phyloP scores from a whole-genome alignment of 768 basidiomycete genomes.

The Asterophora parasitica region DNA sequence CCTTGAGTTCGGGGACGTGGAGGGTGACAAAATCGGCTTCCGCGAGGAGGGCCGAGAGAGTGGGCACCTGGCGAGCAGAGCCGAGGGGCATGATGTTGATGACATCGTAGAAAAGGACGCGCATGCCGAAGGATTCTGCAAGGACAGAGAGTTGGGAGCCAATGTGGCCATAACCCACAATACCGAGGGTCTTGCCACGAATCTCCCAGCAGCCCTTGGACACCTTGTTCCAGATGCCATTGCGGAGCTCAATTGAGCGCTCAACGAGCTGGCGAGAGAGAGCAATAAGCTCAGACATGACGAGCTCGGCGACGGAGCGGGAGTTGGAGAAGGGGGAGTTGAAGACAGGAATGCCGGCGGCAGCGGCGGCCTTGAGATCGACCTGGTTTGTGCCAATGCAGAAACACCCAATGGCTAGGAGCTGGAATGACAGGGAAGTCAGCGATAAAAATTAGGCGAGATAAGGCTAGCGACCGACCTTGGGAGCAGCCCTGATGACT shows the following conservation, averaged over 20 bases:
- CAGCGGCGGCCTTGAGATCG: constrained; percentile 77
- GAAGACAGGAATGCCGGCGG: constrained; percentile 94
- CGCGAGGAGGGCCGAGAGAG: constrained; percentile 64
- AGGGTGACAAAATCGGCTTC: constrained; percentile 92
- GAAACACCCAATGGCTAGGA: constrained; percentile 96
- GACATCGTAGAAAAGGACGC: constrained; percentile 93
- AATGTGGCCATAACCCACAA: constrained; percentile 98
- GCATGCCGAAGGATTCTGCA: constrained; percentile 93
- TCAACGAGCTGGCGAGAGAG: constrained; percentile 93
- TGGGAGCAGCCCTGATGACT: constrained; percentile 82
- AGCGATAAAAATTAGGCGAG: neutral
- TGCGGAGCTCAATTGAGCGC: constrained; percentile 80
- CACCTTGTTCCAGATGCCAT: constrained; percentile 97
- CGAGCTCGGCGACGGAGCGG: constrained; percentile 96
- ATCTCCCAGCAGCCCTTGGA: constrained; percentile 98
- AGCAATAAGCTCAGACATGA: constrained; percentile 89
- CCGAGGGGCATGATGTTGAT: constrained; percentile 98
- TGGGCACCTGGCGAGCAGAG: constrained; percentile 84
- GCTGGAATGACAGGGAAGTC: constrained; percentile 39
- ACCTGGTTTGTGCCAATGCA: constrained; percentile 99
- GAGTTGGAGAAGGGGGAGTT: constrained; percentile 99
- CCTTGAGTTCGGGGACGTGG: constrained; percentile 94
- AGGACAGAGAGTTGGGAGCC: constrained; percentile 96
- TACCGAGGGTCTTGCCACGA: constrained; percentile 95
- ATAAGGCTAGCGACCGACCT: constrained; percentile 44